A percentile compares a stretch with the other conserved stretches of the same genome.
These are phyloP conservation scores for Sextonia rubra DNA, from an alignment of 164 flowering plant genomes.

Conservation along the genomic window DNA sequence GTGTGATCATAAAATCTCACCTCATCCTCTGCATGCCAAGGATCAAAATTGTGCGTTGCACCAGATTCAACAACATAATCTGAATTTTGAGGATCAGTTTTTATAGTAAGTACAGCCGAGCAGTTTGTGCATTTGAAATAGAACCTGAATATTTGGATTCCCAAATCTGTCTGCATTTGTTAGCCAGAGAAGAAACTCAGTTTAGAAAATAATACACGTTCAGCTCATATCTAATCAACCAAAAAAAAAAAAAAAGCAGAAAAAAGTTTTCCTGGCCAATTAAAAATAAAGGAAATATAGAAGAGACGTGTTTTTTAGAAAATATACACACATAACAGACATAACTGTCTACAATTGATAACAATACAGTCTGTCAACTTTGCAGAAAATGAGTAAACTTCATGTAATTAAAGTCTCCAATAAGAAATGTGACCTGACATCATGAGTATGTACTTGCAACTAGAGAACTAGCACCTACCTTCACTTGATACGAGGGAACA, in stretches of 20 bases:
- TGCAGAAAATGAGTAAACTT: no score
- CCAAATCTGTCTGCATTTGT: slow-evolving; percentile 68
- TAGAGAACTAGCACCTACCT: no score
- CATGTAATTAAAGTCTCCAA: no score
- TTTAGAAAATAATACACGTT: background rate
- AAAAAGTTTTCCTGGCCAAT: no score
- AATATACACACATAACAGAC: background rate
- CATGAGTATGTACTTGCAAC: no score
- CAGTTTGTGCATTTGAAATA: slow-evolving; percentile 93
- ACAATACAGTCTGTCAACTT: no score
- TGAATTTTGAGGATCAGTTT: slow-evolving; percentile 94
- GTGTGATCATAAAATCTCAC: slow-evolving; percentile 21
- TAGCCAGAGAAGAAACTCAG: background rate
- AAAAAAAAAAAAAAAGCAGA: background rate
- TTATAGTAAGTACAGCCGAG: slow-evolving; percentile 81
- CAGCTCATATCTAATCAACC: no score
- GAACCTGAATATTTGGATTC: slow-evolving; percentile 80
- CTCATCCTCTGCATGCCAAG: slow-evolving; percentile 97
- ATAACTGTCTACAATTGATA: background rate
- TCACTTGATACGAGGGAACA: no score
- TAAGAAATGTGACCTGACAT: no score
- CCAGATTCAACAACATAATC: slow-evolving; percentile 89
- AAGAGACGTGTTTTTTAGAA: background rate
- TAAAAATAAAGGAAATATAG: background rate
- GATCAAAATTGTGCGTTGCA: slow-evolving; percentile 87